Evolutionary conservation across 208 protist genomes (phyloP), one percentile per base, ranked within the genome.

Genomic region (Leishmania mexicana): DNA sequence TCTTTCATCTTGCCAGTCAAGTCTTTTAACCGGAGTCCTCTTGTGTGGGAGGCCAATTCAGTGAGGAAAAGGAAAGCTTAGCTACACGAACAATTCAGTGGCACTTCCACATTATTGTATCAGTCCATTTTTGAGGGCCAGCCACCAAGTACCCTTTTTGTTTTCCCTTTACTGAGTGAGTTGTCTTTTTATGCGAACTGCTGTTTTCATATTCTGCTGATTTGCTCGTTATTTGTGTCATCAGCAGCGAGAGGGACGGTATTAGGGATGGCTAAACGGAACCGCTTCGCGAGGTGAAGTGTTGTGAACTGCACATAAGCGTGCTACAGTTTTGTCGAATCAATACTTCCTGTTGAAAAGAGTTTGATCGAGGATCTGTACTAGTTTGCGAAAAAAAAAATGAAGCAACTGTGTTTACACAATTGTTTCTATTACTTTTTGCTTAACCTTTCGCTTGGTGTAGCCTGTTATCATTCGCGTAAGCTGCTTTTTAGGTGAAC

Each of bases 191-290:
- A 74, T 53, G 38, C 45, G 45, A 54, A 35, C 70, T 74, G 42
- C 45, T 74, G 70, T 74, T 35, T 74, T 74, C 24, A 35, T 51
- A n/a, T 60, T 76, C 74, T 83, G 53, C 83, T 76, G 40, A 13
- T 49, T 81, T 65, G n/a, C 57, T 76, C 35, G 19, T 15, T 40
- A 47, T 60, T 67, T 47, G 35, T 28, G 35, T n/a, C 28, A 53
- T 74, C 42, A 54, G 24, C 31, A 74, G 42, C 40, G 21, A 35
- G 24, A 53, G 28, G 54, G 70, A 31, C 11, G 7, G 28, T 53
- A 28, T 57, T 62, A 21, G 4, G 11, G 54, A 51, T 78, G 35
- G 62, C 42, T 77, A 71, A 54, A 47, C 74, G 7, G 49, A 57
- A 51, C 19, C 24, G 53, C 51, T n/a, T 54, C n/a, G 70, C 28